phyloP scores from a whole-genome alignment of 805 yeast species.

The Diddensiella caesifluorescens region DNA sequence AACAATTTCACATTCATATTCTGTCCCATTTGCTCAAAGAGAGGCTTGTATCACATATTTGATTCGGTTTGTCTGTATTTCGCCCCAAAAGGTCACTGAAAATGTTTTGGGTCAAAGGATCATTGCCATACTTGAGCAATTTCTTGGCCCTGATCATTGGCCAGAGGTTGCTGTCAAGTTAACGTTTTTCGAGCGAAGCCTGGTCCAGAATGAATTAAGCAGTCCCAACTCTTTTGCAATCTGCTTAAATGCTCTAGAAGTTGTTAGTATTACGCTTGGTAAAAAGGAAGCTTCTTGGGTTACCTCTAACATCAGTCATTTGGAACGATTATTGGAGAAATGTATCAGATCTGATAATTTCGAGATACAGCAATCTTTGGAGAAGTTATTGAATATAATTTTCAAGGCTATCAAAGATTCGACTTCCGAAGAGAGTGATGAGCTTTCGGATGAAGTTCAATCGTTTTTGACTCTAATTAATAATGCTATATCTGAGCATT shows the following conservation, averaged over 20 bases:
- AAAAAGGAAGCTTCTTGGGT: slow-evolving; percentile 80
- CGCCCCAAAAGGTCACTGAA: slow-evolving; percentile 79
- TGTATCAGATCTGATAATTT: slow-evolving; percentile 77
- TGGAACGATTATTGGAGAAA: slow-evolving; percentile 72
- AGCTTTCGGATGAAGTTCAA: slow-evolving; percentile 57
- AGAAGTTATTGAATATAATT: slow-evolving; percentile 8
- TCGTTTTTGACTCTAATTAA: slow-evolving; percentile 56
- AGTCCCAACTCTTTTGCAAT: slow-evolving; percentile 57
- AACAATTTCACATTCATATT: slow-evolving; percentile 45
- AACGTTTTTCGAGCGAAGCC: slow-evolving; percentile 80
- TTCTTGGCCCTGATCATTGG: slow-evolving; percentile 75
- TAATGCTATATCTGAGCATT: slow-evolving; percentile 71
- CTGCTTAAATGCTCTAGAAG: slow-evolving; percentile 87
- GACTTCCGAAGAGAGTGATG: slow-evolving; percentile 45
- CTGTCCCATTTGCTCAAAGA: slow-evolving; percentile 69
- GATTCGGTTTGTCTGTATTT: slow-evolving; percentile 80
- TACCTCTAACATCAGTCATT: slow-evolving; percentile 56
- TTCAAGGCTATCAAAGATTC: slow-evolving; percentile 52
- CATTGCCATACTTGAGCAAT: slow-evolving; percentile 64
- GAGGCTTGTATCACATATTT: slow-evolving; percentile 89
- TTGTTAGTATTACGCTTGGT: slow-evolving; percentile 72
- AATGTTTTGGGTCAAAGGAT: slow-evolving; percentile 78
- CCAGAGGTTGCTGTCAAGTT: slow-evolving; percentile 82
- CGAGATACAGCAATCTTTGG: slow-evolving; percentile 37
- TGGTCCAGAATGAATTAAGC: slow-evolving; percentile 71